Evolutionary conservation across 78 protist genomes (phyloP), one percentile per base, ranked within the genome.

Genomic region (Dictyostelium brefeldianum): DNA sequence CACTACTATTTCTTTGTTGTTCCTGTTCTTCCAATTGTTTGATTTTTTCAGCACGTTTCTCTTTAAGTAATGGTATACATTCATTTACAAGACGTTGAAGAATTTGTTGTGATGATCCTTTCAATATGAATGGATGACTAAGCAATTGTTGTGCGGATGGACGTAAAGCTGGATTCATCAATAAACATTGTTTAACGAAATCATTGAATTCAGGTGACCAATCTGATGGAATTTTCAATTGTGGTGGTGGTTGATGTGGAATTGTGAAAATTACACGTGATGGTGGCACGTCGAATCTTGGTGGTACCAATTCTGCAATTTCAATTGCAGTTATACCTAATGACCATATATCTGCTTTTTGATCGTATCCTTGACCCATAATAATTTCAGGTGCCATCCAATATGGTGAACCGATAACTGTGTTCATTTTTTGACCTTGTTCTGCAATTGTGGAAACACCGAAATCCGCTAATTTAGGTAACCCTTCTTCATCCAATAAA

Each of bases 301-400:
- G 95, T 47, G 95, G 95, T 3, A 81, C 77, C 22, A 73, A 36
- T 54, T 90, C 95, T 0, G 95, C 95, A 53, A 90, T 90, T 54
- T 90, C 95, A 29, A 90, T 77, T 3, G 95, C 95, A 14, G 89
- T 83, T 56, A 90, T 90, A 70, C 95, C 95, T 22, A 81, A 67
- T n/a, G 95, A 81, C 95, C 95, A 90, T 22, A 90, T 81, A 29
- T 90, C 95, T 4, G 89, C 95, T 57, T 90, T 90, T 29, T 90
- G 81, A 65, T 90, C 95, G 15, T 90, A 90, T 17, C 95, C 89
- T 54, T 90, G 91, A 25, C 91, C 95, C 89, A 83, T 82, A 29
- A 90, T 90, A 36, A 90, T 82, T 73, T 98, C 99, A 2, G 99
- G 99, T 15, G 99, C 98, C 98, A 97, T 97, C 99, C 99, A 98